These are phyloP conservation scores for Phyllostachys edulis DNA, from an alignment of 176 grass and related monocot genomes.

Conservation along the genomic window DNA sequence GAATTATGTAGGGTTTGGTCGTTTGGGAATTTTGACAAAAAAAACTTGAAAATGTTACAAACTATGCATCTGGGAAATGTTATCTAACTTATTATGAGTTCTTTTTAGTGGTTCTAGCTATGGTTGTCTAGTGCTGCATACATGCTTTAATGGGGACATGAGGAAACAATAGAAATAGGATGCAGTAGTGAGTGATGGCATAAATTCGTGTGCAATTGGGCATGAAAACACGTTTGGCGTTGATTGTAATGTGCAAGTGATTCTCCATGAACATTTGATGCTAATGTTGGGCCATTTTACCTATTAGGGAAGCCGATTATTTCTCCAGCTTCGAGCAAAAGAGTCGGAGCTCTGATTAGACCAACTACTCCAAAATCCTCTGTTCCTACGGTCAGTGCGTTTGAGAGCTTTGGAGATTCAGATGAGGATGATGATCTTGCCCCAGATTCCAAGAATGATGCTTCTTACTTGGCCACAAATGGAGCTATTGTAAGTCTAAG, in stretches of 20 bases:
- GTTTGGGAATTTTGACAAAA: not conserved
- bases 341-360: constrained; percentile 42
- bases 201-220: not conserved
- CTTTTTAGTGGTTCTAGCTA: not conserved
- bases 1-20: not conserved
- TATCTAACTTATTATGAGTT: not conserved
- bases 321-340: constrained; percentile 62
- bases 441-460: constrained; percentile 51
- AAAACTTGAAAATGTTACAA: not conserved
- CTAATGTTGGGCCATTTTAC: constrained; percentile 21
- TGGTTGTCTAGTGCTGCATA: not conserved
- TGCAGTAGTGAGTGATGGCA: not conserved
- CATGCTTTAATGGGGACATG: not conserved
- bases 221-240: not conserved
- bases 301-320: constrained; percentile 41
- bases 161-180: not conserved
- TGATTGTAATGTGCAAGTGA: not conserved
- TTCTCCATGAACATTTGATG: not conserved
- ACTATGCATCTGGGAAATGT: not conserved
- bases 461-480: constrained; percentile 52
- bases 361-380: constrained; percentile 74
- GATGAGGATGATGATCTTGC: constrained; percentile 71
- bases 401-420: constrained; percentile 67
- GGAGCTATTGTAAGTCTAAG: constrained; percentile 60
- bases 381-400: constrained; percentile 46